Percentiles rank a stretch among this genome's conserved stretches.
Conservation (phyloP, 305 asterid genomes). For the Fraxinus dipetala region DNA sequence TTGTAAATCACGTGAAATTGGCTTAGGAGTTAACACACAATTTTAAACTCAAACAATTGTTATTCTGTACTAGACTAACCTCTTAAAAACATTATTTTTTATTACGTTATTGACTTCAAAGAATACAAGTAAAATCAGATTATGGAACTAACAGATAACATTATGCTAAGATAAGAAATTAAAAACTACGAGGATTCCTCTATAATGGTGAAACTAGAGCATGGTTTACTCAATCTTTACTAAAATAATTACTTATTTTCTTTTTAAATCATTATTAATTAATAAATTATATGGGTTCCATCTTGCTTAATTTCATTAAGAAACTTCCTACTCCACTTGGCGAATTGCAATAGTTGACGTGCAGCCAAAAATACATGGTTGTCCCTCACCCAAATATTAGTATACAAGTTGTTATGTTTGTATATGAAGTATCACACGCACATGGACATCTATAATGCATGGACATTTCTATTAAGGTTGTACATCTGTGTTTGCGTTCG, state of each 20-base stretch:
- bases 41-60: not conserved
- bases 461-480: not conserved
- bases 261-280: not conserved
- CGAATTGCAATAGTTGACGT: not conserved
- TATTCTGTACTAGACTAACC: not conserved
- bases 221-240: not conserved
- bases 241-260: not conserved
- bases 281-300: not conserved
- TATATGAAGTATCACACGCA: not conserved
- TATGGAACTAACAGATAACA: not conserved
- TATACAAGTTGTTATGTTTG: not conserved
- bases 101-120: not conserved
- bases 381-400: not conserved
- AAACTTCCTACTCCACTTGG: not conserved
- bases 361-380: not conserved
- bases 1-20: not conserved
- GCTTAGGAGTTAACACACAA: not conserved
- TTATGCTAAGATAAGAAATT: not conserved
- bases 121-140: not conserved
- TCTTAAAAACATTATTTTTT: not conserved
- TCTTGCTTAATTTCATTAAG: not conserved
- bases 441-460: not conserved
- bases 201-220: not conserved
- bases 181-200: not conserved
- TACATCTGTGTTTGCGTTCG: not conserved